Evolutionary conservation across 805 yeast species (phyloP), one percentile per base, ranked within the genome.

Genomic region (Saturnispora bothae): DNA sequence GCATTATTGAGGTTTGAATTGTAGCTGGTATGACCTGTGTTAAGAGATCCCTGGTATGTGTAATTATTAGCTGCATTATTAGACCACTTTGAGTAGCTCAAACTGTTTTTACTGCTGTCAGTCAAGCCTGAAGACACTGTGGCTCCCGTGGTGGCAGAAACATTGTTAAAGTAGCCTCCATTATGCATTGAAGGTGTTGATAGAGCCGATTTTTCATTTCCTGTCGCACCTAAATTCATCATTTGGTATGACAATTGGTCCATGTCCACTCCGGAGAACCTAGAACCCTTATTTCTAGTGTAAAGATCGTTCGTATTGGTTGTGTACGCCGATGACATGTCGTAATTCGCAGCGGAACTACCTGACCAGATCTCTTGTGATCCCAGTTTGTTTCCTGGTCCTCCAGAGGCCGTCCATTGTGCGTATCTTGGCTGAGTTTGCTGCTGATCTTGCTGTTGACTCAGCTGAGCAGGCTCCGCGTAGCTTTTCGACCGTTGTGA

Each of bases 231-330:
- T 38, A 53, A 30, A n/a, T 51, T 49, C 50, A 53, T 37, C 36
- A 53, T 34, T 30, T 53, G 58, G 23, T 44, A 41, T 5, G 57
- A 45, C 39, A 53, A 37, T n/a, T 52, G 47, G 34, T 53, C 58
- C 46, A 53, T 51, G 34, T 52, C 57, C 22, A 45, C 48, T 33
- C 41, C 49, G 14, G 48, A 34, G 25, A 46, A 37, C 20, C 39
- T 10, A n/a, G n/a, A n/a, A 4, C 8, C 13, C 10, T 17, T 17
- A 4, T 30, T 17, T 14, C 16, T 28, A 7, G 14, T 18, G 22
- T 30, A 30, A 5, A 30, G 10, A 9, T 30, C 33, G n/a, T n/a
- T n/a, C n/a, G n/a, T n/a, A n/a, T n/a, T n/a, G 5, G 31, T 7
- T n/a, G 28, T 26, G 28, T 26, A 26, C 12, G 28, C 6, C 6